phyloP scores from a whole-genome alignment of 1,284 basidiomycete genomes.

The Gomphus bonarii region DNA sequence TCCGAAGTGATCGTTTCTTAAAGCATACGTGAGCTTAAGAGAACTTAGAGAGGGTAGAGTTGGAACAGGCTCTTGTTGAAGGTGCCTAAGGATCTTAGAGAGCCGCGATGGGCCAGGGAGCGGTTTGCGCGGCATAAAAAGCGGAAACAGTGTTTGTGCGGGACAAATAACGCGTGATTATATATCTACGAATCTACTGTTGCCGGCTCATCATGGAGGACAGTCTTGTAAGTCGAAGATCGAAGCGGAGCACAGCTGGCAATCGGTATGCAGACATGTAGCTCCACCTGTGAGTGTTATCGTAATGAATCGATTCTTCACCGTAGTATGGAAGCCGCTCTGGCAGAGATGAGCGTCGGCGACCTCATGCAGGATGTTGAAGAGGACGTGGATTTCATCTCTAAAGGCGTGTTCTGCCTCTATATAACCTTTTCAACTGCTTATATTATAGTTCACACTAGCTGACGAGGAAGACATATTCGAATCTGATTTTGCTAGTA shows the following conservation, averaged over 20 bases:
- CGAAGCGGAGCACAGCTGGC: constrained; percentile 61
- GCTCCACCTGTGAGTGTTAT: neutral
- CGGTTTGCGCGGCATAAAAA: constrained; percentile 29
- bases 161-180: constrained; percentile 7
- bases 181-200: neutral
- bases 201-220: constrained; percentile 27
- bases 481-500: constrained; percentile 73
- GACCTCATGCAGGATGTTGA: constrained; percentile 48
- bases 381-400: constrained; percentile 60
- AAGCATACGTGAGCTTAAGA: constrained; percentile 47
- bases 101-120: constrained; percentile 45
- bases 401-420: constrained; percentile 39
- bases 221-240: constrained; percentile 44
- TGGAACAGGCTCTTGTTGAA: constrained; percentile 48
- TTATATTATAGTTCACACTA: neutral
- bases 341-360: constrained; percentile 59
- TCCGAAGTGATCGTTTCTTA: constrained; percentile 63
- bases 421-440: neutral
- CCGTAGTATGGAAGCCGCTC: constrained; percentile 57
- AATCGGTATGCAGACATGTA: constrained; percentile 39
- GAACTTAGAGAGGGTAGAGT: constrained; percentile 38
- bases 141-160: neutral
- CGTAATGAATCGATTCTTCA: neutral
- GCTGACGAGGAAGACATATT: constrained; percentile 71
- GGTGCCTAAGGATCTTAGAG: constrained; percentile 38